A percentile compares a stretch with the other conserved stretches of the same genome.
These are phyloP conservation scores for Eruca vesicaria DNA, from an alignment of 441 rosid genomes.

Conservation along the genomic window DNA sequence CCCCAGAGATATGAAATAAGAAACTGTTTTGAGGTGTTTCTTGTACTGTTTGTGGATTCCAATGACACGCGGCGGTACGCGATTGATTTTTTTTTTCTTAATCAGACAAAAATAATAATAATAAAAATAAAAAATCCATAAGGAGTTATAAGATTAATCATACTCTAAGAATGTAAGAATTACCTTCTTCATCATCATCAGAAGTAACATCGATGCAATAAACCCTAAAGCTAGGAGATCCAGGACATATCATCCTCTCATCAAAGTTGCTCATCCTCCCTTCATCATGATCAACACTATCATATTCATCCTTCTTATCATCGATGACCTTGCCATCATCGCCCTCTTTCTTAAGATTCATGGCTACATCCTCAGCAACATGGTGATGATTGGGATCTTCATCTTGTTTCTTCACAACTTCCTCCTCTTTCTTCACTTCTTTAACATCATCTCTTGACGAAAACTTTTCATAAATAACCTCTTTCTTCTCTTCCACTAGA, in stretches of 20 bases:
- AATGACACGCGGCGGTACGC: no score
- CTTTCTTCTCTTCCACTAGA: slow-evolving; percentile 25
- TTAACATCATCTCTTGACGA: slow-evolving; percentile 9
- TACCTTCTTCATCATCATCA: slow-evolving; percentile 33
- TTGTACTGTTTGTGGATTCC: no score
- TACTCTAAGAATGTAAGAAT: not conserved
- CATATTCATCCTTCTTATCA: not conserved
- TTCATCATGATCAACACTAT: slow-evolving; percentile 19
- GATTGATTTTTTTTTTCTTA: no score
- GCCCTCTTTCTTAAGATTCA: not conserved
- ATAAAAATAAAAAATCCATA: no score
- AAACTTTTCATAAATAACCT: slow-evolving; percentile 17
- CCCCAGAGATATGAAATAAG: no score
- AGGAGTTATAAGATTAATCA: no score
- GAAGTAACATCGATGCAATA: slow-evolving; percentile 48
- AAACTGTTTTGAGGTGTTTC: no score
- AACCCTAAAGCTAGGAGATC: slow-evolving; percentile 81
- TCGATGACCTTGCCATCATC: not conserved
- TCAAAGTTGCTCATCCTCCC: slow-evolving; percentile 28
- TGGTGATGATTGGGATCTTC: not conserved
- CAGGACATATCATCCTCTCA: slow-evolving; percentile 33
- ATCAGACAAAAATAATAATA: no score
- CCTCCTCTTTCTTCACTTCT: slow-evolving; percentile 12
- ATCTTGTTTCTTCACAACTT: slow-evolving; percentile 2
- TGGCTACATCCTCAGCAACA: not conserved